Base-by-base conservation (phyloP, 2,329 filamentous ascomycete species). In the Didymella arachidicola region DNA sequence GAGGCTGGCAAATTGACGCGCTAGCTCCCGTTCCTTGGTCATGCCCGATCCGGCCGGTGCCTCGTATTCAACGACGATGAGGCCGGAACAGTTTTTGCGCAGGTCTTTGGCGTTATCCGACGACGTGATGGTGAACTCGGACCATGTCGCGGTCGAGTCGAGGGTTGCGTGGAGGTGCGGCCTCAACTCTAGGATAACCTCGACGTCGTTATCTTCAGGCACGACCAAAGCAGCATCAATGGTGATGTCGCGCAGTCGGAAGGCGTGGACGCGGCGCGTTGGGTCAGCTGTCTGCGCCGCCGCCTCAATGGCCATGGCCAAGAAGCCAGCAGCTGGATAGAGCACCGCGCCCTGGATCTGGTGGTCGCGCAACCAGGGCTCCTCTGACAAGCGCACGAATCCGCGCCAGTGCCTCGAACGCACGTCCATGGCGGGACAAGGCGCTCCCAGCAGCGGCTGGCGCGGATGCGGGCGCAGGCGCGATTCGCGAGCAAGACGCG, bases 301-400 rank as follows among this genome's bases (percentile, higher is more conserved):
- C 7, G 72, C 76, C 62, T 78, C 75, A 5, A 78, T 51, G 1
- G 67, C 72, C 64, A 75, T 73, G 4, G 63, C 59, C 2, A 78
- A 27, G 53, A 73, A 71, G 2, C 74, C 76, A 0, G 75, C 68
- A 3, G 62, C 74, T 8, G 76, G 76, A 49, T 67, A 77, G 7
- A 78, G 53, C 1, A 34, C 68, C 1, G 65, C 49, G n/a, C 57
- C 60, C 50, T 74, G 67, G 7, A 83, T 74, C 48, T 78, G 68
- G 50, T 84, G 82, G 53, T 84, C 79, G 0, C 69, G 67, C 5
- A 84, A 61, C 83, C 83, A 85, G 0, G 79, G 79, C 1, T 72
- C 70, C 4, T 79, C 75, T 10, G 77, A 69, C 0, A 79, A 53
- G 0, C 75, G 73, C 10, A 83, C 70, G 22, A 81, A 70, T 46